Evolutionary conservation across 148 eudicot genomes (phyloP).

Genomic region (Rhododendron griersonianum): DNA sequence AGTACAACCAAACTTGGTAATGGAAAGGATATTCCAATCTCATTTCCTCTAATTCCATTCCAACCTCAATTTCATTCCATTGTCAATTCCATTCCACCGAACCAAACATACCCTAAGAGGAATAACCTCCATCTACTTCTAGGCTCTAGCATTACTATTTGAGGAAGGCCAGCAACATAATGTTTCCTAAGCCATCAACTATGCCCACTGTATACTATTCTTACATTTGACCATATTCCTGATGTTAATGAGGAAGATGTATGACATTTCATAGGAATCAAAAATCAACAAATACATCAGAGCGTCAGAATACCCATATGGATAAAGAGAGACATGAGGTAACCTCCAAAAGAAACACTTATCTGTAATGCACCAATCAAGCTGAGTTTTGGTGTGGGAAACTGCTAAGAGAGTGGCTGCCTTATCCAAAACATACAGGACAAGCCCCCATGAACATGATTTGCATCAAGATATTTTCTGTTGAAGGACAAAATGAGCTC

Average conservation of each 20-base stretch:
- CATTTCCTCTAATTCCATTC: too few relatives aligned
- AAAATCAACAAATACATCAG: not conserved
- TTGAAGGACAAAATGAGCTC: not conserved
- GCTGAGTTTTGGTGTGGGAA: not conserved
- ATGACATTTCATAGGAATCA: conserved; percentile 6
- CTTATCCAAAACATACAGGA: not conserved
- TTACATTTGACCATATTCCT: not conserved
- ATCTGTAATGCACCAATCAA: conserved; percentile 3
- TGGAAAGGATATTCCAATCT: too few relatives aligned
- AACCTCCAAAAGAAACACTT: conserved; percentile 3
- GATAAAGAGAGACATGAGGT: not conserved
- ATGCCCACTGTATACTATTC: conserved; percentile 1
- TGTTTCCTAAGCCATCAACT: conserved; percentile 1
- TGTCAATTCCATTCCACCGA: too few relatives aligned
- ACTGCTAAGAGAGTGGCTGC: not conserved
- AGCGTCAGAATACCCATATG: not conserved
- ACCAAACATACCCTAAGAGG: not conserved
- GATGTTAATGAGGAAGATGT: conserved; percentile 1
- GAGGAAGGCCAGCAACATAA: not conserved
- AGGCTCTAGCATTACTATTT: not conserved
- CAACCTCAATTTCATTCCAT: too few relatives aligned
- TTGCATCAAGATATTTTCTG: not conserved
- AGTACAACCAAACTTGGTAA: too few relatives aligned
- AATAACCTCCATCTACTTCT: not conserved
- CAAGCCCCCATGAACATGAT: not conserved